Evolutionary conservation across 495 filamentous ascomycete species (phyloP).

Genomic region (Xylaria telfairii): DNA sequence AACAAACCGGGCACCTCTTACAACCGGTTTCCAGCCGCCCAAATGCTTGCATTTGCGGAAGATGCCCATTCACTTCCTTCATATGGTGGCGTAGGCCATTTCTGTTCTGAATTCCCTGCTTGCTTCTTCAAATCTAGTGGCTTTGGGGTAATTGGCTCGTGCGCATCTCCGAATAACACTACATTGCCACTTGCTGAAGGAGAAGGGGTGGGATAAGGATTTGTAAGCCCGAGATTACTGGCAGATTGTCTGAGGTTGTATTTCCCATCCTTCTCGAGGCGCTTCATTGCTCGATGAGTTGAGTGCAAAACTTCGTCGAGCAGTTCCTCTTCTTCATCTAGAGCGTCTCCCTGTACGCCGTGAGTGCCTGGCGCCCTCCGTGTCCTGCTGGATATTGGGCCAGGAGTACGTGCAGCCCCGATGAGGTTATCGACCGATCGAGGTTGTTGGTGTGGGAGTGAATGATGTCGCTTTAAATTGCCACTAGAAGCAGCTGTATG

Average conservation of each 20-base stretch:
- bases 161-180: constrained; percentile 69
- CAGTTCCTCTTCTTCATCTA: constrained; percentile 96
- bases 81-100: constrained; percentile 97
- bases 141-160: constrained; percentile 67
- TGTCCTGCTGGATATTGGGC: constrained; percentile 82
- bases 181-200: constrained; percentile 82
- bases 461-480: constrained; percentile 71
- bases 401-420: constrained; percentile 56
- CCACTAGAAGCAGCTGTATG: constrained; percentile 58
- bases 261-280: constrained; percentile 56
- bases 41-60: constrained; percentile 78
- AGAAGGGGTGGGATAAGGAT: constrained; percentile 90
- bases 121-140: constrained; percentile 60
- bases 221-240: constrained; percentile 67
- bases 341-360: constrained; percentile 85
- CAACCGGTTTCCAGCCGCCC: constrained; percentile 67
- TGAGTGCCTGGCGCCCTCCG: constrained; percentile 79
- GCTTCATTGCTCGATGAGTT: constrained; percentile 56
- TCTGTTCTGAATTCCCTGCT: constrained; percentile 57
- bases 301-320: constrained; percentile 76
- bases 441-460: constrained; percentile 72
- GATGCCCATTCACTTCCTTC: constrained; percentile 85
- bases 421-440: constrained; percentile 68
- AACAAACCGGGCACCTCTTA: constrained; percentile 35
- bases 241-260: constrained; percentile 59